Conservation (phyloP, 345 rosid species). For the Clausena lansium region DNA sequence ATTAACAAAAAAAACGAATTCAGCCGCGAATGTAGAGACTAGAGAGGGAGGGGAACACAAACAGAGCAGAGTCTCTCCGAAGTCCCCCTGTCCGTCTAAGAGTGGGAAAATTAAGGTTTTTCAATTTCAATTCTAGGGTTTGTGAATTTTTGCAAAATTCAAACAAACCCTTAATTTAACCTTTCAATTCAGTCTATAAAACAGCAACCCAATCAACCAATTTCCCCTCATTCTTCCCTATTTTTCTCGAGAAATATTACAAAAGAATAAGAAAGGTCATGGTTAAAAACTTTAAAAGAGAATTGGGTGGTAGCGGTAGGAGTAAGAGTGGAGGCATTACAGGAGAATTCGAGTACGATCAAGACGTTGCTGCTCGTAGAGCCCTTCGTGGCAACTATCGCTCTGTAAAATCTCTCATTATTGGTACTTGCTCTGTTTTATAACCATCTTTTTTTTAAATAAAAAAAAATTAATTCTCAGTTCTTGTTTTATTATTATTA, state of each 20-base stretch:
- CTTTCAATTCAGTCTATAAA: not conserved
- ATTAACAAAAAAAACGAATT: not conserved
- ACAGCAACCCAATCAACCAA: not conserved
- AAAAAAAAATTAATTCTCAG: not conserved
- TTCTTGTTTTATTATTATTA: too few species aligned
- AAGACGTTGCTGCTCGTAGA: conserved; percentile 3
- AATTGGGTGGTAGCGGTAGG: not conserved
- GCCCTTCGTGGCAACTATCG: conserved; percentile 34
- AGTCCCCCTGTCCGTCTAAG: not conserved
- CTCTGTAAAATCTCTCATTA: conserved; percentile 31
- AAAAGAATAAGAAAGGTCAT: conserved; percentile 8
- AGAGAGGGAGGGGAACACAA: not conserved
- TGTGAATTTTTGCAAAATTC: not conserved
- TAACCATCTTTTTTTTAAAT: too few species aligned
- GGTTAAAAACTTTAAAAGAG: conserved; percentile 7
- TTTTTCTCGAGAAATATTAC: not conserved
- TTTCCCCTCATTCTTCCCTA: not conserved
- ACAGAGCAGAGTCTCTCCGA: not conserved
- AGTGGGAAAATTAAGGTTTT: not conserved
- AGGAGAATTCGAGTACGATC: not conserved
- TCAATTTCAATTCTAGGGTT: conserved; percentile 6
- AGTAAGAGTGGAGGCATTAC: not conserved
- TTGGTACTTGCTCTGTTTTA: conserved; percentile 17
- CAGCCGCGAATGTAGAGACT: not conserved
- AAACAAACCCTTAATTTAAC: not conserved